phyloP scores from a whole-genome alignment of 768 basidiomycete species.

The Boletus vinaceobasis region DNA sequence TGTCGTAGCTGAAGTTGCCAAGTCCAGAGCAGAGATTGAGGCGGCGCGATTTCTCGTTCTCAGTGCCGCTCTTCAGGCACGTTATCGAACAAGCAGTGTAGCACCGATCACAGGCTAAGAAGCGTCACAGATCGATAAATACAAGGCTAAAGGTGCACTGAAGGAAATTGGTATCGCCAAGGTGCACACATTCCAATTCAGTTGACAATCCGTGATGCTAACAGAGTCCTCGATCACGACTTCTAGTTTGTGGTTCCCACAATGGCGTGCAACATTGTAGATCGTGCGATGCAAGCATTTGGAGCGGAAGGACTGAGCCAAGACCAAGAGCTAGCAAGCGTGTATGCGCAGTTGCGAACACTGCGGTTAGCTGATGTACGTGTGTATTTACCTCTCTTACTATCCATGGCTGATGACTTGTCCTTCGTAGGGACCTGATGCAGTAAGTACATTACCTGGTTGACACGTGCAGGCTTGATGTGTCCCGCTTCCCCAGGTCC shows the following conservation, averaged over 20 bases:
- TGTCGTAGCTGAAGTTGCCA: slow-evolving; percentile 86
- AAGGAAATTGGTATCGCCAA: slow-evolving; percentile 99
- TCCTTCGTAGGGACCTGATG: slow-evolving; percentile 66
- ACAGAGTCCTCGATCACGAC: not conserved
- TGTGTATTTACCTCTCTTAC: slow-evolving; percentile 8
- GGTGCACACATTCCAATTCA: slow-evolving; percentile 39
- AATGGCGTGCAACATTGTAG: slow-evolving; percentile 85
- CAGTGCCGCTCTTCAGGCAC: slow-evolving; percentile 83
- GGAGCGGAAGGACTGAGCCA: slow-evolving; percentile 96
- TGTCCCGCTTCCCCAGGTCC: slow-evolving; percentile 53
- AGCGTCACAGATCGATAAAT: slow-evolving; percentile 73
- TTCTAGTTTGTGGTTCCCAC: slow-evolving; percentile 88
- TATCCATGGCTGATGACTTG: slow-evolving; percentile 2
- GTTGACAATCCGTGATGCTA: not conserved
- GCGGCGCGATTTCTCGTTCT: slow-evolving; percentile 81
- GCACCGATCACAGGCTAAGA: not conserved
- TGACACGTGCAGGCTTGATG: not conserved
- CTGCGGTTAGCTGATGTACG: slow-evolving; percentile 83
- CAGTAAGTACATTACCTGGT: slow-evolving; percentile 40
- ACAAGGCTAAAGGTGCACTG: slow-evolving; percentile 88
- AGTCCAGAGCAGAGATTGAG: slow-evolving; percentile 92
- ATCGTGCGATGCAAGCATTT: slow-evolving; percentile 93
- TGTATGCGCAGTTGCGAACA: slow-evolving; percentile 80
- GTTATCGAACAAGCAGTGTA: slow-evolving; percentile 2
- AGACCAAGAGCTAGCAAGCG: slow-evolving; percentile 76